phyloP scores from a whole-genome alignment of 2,329 filamentous ascomycete genomes.

The Epichloe scottii region DNA sequence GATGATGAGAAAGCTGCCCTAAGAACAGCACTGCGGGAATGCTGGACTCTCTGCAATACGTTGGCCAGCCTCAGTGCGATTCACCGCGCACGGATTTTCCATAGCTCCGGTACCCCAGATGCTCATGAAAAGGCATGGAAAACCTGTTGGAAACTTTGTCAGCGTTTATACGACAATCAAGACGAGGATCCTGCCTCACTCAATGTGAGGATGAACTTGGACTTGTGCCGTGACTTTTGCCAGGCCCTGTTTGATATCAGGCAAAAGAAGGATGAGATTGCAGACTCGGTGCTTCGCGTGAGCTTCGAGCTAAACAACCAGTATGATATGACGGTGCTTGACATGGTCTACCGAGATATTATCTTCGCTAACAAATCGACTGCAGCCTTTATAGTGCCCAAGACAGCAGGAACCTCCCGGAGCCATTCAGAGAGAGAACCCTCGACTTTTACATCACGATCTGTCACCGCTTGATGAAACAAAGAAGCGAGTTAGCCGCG shows the following conservation, averaged over 20 bases:
- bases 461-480: slow-evolving; percentile 94
- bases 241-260: slow-evolving; percentile 83
- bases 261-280: slow-evolving; percentile 60
- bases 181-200: slow-evolving; percentile 56
- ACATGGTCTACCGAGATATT: neutral
- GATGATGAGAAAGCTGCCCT: slow-evolving; percentile 54
- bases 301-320: slow-evolving; percentile 95
- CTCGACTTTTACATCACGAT: slow-evolving; percentile 90
- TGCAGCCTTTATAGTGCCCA: slow-evolving; percentile 74
- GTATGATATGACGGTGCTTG: slow-evolving; percentile 24
- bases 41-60: slow-evolving; percentile 90
- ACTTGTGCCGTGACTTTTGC: slow-evolving; percentile 84
- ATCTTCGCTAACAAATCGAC: neutral
- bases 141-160: slow-evolving; percentile 86
- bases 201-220: slow-evolving; percentile 62
- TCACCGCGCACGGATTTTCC: slow-evolving; percentile 69
- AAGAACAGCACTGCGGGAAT: slow-evolving; percentile 69
- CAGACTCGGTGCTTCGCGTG: slow-evolving; percentile 79
- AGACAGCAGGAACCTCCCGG: slow-evolving; percentile 63
- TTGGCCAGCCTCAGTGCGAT: slow-evolving; percentile 74
- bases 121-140: slow-evolving; percentile 85
- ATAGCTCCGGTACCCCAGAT: slow-evolving; percentile 59
- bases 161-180: slow-evolving; percentile 72
- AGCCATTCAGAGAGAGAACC: slow-evolving; percentile 78
- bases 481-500: slow-evolving; percentile 62